Evolutionary conservation across 2,329 filamentous ascomycete species (phyloP).

Genomic region (Aureobasidium sp.): DNA sequence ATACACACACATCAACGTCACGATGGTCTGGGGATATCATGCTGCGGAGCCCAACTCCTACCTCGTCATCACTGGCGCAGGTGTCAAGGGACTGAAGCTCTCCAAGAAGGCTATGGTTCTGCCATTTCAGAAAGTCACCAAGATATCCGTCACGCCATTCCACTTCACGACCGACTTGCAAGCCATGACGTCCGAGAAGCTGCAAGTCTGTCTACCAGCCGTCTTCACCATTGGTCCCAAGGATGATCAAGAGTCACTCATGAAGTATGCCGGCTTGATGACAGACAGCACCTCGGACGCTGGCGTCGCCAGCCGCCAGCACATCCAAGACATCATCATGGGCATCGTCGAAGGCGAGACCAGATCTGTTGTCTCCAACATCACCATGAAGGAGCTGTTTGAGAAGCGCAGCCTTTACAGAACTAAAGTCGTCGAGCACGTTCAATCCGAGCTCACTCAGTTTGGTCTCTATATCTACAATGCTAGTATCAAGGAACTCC

Average conservation of each 20-base stretch:
- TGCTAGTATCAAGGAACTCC: constrained; percentile 78
- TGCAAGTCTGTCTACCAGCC: constrained; percentile 73
- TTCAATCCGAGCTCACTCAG: constrained; percentile 71
- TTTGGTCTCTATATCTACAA: constrained; percentile 65
- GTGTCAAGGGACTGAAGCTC: constrained; percentile 67
- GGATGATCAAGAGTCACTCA: constrained; percentile 60
- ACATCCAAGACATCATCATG: constrained; percentile 80
- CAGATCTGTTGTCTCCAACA: constrained; percentile 71
- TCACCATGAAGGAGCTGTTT: constrained; percentile 93
- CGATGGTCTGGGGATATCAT: constrained; percentile 23
- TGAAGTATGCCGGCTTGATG: constrained; percentile 60
- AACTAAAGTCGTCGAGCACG: constrained; percentile 55
- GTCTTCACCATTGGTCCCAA: constrained; percentile 83
- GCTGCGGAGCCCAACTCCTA: constrained; percentile 73
- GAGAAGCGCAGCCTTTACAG: constrained; percentile 72
- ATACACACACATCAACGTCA: not conserved
- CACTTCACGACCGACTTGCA: constrained; percentile 78
- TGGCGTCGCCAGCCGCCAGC: constrained; percentile 45
- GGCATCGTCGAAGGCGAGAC: constrained; percentile 88
- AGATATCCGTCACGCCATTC: constrained; percentile 17
- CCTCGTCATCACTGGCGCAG: constrained; percentile 78
- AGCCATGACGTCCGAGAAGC: constrained; percentile 84
- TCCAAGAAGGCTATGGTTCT: constrained; percentile 68
- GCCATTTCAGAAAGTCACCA: constrained; percentile 56
- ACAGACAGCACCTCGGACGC: not conserved